Percentiles rank a stretch among this genome's conserved stretches.
Evolutionary conservation across 2,329 filamentous ascomycete species (phyloP).

Genomic region (Phialophora chinensis): DNA sequence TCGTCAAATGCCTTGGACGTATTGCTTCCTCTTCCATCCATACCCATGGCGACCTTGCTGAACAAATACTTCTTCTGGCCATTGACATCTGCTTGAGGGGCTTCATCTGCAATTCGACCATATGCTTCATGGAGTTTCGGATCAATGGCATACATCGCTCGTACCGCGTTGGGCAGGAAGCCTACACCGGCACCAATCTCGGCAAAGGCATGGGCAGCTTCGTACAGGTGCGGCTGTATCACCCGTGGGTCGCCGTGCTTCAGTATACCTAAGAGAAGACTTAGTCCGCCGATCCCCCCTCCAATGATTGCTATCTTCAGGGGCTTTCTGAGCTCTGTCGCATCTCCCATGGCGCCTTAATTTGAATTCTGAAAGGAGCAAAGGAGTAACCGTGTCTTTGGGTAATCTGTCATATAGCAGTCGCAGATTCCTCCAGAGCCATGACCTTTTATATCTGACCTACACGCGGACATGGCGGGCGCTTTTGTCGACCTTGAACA

Average conservation of each 20-base stretch:
- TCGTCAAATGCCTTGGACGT: conserved; percentile 8
- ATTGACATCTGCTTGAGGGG: not conserved
- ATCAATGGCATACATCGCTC: conserved; percentile 14
- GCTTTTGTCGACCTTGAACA: not conserved
- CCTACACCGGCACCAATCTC: conserved; percentile 21
- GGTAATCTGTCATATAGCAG: not conserved
- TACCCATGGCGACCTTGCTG: conserved; percentile 12
- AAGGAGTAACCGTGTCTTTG: not conserved
- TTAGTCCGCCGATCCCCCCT: conserved; percentile 19
- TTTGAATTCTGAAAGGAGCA: not conserved
- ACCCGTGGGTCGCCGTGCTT: conserved; percentile 14
- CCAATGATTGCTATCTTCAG: conserved; percentile 18
- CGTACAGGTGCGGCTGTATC: conserved; percentile 18
- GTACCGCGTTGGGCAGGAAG: conserved; percentile 20
- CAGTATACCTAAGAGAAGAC: conserved; percentile 20
- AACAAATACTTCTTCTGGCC: conserved; percentile 10
- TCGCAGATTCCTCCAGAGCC: not conserved
- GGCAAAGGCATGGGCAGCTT: conserved; percentile 16
- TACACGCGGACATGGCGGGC: too few relatives aligned
- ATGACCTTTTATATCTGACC: not conserved
- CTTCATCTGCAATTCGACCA: conserved; percentile 9
- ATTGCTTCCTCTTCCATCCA: conserved; percentile 18
- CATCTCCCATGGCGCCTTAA: conserved; percentile 6
- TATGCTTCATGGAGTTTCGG: conserved; percentile 16
- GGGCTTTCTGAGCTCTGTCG: conserved; percentile 1